A percentile compares a stretch with the other conserved stretches of the same genome.
phyloP scores from a whole-genome alignment of 192 early-diverging fungal species.

The Podila epicladia region DNA sequence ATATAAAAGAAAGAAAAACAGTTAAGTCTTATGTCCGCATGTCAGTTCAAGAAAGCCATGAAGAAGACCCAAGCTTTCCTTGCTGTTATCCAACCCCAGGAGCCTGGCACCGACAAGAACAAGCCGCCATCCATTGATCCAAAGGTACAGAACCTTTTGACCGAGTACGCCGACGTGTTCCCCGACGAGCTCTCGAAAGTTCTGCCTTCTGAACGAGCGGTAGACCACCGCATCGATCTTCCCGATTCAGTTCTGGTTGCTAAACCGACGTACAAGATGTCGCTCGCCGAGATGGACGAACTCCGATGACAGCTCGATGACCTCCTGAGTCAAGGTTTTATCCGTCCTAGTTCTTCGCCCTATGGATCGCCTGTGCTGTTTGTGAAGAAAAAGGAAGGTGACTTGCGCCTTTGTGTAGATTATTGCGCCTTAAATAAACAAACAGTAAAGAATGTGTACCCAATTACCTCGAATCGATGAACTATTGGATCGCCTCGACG shows the following conservation, averaged over 20 bases:
- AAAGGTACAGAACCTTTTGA: no score
- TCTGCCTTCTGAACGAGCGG: neutral
- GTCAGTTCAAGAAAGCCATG: no score
- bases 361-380: neutral
- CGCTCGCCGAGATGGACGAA: neutral
- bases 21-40: no score
- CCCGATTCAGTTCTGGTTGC: neutral
- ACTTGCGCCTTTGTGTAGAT: slow-evolving; percentile 57
- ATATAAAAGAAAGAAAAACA: no score
- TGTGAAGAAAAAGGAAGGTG: neutral
- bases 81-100: no score
- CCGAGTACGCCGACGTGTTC: neutral
- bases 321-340: neutral
- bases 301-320: neutral
- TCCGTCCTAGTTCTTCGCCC: neutral
- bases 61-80: no score
- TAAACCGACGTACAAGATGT: slow-evolving; percentile 10
- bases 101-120: no score
- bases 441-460: slow-evolving; percentile 60
- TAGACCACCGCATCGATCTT: neutral
- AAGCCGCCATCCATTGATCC: no score
- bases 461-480: slow-evolving; percentile 58
- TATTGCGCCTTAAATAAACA: slow-evolving; percentile 62
- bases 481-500: no score
- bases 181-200: neutral